Base-by-base conservation (phyloP, 2,329 filamentous ascomycete species). In the Cephalotrichum gorgonifer region DNA sequence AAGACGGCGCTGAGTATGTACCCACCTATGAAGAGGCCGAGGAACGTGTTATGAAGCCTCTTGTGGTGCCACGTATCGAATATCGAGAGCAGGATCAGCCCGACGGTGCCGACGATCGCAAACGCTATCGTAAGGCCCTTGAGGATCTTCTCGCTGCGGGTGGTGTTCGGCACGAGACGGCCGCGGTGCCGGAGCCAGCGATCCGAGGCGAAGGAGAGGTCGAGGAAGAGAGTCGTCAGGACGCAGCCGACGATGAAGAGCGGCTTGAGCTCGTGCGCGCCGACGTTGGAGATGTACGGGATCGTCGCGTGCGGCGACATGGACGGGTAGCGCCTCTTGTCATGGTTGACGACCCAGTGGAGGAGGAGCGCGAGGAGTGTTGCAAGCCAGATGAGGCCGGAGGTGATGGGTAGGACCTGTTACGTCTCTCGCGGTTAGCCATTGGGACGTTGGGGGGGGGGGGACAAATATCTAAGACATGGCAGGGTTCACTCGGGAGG, bases 1-100 rank as follows among this genome's bases (percentile, higher is more conserved):
- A 90, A 91, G 56, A 96, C 76, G 50, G 91, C 90, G 4, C 83
- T 88, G 49, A 95, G 62, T 48, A 96, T 71, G 64, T 95, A 97
- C 30, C 88, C 93, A 14, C 66, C 81, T 62, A 96, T 88, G 64
- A 98, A 98, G 47, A 96, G 66, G 1, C 78, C 66, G 31, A 98
- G 69, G 66, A 95, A 95, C 2, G 80, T 71, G 58, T 88, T 74
- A 62, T 98, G 93, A 51, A 86, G 62, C 1, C 56, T 65, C 2
- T 74, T 73, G 62, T 95, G 79, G 49, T 72, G 69, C n/a, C 75
- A 65, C 0, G 88, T 93, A 64, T 97, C 88, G 64, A 94, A 96
- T 56, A 95, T 82, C 54, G 83, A 83, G 38, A 98, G 74, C 6
- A 90, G 72, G 54, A 95, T 88, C 42, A 98, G 68, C 3, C 91